Evolutionary conservation across 2,329 filamentous ascomycete genomes (phyloP), one percentile per base, ranked within the genome.

Genomic region (Verticillium dahliae): DNA sequence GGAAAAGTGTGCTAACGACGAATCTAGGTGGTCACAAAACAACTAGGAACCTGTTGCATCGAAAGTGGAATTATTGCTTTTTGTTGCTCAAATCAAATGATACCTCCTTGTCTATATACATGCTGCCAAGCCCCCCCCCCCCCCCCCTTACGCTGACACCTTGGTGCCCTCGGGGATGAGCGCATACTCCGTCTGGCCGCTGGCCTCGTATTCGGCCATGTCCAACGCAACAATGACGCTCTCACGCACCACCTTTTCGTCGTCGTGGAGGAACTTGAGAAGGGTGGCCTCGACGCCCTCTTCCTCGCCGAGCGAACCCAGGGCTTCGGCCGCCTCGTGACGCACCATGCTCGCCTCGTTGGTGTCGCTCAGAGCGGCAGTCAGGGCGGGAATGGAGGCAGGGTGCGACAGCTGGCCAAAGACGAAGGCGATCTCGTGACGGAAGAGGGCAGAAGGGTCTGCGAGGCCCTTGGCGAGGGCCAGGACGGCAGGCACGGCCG

Each of bases 401-500:
- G 95, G 95, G 72, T 99, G 95, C 61, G 90, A 92, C 59, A 99
- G 82, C 75, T 99, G 95, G 61, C 95, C 95, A 69, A 99, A 99
- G 14, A 99, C 95, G 73, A 99, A 99, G 14, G 95, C 95, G 67
- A 99, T 92, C 74, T 99, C 95, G 78, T 99, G 95, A 67, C 95
- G 89, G 83, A 99, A 98, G 7, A 99, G 86, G 5, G 93, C 93
- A 57, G 93, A 97, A 18, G 87, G 82, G 73, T 99, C 95, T 37
- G 82, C 81, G 69, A 99, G 88, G 15, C 95, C 95, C 71, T 88
- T 89, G 56, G 95, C 92, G 56, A 99, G 85, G 11, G 93, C 91
- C 55, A 89, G 84, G 60, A 99, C 85, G 18, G 95, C 94, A n/a
- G 91, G 89, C 15, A 92, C 85, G 6, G 94, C 93, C 1, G 93